phyloP scores from a whole-genome alignment of 1,139 yeast species.

The Pichia sp. region DNA sequence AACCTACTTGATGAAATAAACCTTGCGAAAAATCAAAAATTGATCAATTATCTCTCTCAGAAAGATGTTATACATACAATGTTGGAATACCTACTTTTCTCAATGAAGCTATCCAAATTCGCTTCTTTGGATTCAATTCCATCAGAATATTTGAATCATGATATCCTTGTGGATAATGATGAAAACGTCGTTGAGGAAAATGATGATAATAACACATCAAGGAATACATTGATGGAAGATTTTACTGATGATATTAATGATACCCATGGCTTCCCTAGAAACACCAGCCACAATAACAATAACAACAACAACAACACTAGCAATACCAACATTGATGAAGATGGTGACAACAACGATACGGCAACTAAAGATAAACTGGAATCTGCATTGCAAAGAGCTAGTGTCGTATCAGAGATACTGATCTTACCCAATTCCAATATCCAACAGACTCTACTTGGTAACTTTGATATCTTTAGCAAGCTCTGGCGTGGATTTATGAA shows the following conservation, averaged over 20 bases:
- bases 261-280: no score
- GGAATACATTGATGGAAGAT: no score
- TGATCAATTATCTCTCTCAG: constrained; percentile 71
- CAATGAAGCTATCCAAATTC: constrained; percentile 14
- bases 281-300: neutral
- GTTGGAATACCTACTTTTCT: constrained; percentile 53
- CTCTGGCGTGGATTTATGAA: constrained; percentile 28
- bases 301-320: neutral
- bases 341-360: no score
- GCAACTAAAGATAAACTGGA: constrained; percentile 4
- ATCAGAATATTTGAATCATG: constrained; percentile 11
- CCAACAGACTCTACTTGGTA: constrained; percentile 16
- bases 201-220: neutral
- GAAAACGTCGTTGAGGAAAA: neutral
- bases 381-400: constrained; percentile 18
- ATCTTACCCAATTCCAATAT: constrained; percentile 18
- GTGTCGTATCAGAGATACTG: constrained; percentile 21
- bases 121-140: constrained; percentile 4
- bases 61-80: constrained; percentile 58
- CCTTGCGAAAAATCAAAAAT: constrained; percentile 70
- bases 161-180: constrained; percentile 4
- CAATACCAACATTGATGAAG: constrained; percentile 10
- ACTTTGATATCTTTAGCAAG: constrained; percentile 17
- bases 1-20: constrained; percentile 74
- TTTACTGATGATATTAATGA: no score